Percentiles rank a stretch among this genome's conserved stretches.
Conservation (phyloP, 495 filamentous ascomycete genomes). For the Lichina pygmaea region DNA sequence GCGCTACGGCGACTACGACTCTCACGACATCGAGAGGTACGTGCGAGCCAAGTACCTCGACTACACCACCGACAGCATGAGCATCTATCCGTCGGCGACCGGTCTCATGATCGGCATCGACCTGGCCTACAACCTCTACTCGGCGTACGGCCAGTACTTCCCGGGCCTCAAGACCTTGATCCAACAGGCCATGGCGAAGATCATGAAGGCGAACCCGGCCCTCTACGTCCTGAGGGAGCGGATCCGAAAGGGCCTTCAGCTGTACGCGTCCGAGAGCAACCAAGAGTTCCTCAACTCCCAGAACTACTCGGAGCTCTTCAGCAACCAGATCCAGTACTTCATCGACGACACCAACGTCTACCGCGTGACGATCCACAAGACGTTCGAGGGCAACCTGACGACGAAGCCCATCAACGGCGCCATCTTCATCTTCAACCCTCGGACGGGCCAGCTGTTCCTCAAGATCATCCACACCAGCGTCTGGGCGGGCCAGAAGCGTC, state of each 20-base stretch:
- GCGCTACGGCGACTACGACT: slow-evolving; percentile 96
- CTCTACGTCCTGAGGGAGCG: slow-evolving; percentile 91
- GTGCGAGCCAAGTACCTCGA: slow-evolving; percentile 95
- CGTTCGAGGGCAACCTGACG: slow-evolving; percentile 95
- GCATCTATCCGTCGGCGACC: slow-evolving; percentile 93
- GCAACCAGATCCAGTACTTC: slow-evolving; percentile 95
- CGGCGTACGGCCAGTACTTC: slow-evolving; percentile 96
- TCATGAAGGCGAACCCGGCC: slow-evolving; percentile 98
- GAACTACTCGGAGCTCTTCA: slow-evolving; percentile 98
- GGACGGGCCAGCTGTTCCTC: slow-evolving; percentile 90
- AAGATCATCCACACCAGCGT: slow-evolving; percentile 99
- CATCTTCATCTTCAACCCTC: slow-evolving; percentile 98
- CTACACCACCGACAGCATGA: slow-evolving; percentile 98
- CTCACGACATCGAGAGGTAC: slow-evolving; percentile 95
- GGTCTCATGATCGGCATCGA: slow-evolving; percentile 98
- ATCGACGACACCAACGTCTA: slow-evolving; percentile 99
- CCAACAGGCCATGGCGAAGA: slow-evolving; percentile 96
- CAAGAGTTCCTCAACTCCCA: slow-evolving; percentile 98
- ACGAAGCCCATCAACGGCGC: slow-evolving; percentile 99
- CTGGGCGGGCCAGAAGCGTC: slow-evolving; percentile 97
- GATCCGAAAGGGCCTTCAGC: slow-evolving; percentile 93
- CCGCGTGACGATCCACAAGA: slow-evolving; percentile 98
- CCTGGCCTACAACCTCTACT: slow-evolving; percentile 94
- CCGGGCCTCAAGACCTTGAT: slow-evolving; percentile 88
- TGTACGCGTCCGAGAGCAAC: slow-evolving; percentile 97